Percentiles rank a stretch among this genome's conserved stretches.
phyloP scores from a whole-genome alignment of 2,329 filamentous ascomycete genomes.

The Orbilia blumenaviensis region DNA sequence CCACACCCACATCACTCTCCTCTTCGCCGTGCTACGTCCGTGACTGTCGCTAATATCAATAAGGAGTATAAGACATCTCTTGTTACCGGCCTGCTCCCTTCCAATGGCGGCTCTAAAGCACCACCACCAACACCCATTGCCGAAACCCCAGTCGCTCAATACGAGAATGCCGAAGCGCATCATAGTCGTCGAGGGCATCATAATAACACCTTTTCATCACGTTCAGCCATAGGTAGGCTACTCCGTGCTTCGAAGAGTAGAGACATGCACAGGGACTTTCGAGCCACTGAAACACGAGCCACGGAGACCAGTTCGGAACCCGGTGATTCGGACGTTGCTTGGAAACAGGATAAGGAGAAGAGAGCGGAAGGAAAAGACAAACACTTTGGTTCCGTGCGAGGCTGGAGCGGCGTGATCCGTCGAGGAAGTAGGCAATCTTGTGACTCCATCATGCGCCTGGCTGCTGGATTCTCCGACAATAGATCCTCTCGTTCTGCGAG shows the following conservation, averaged over 20 bases:
- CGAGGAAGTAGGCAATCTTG: constrained; percentile 52
- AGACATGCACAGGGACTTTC: constrained; percentile 51
- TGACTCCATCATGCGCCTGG: constrained; percentile 53
- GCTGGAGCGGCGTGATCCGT: constrained; percentile 53
- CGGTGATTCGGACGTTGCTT: constrained; percentile 45
- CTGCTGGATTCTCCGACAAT: constrained; percentile 44
- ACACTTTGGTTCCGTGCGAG: constrained; percentile 44
- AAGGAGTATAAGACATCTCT: constrained; percentile 34
- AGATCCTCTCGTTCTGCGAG: constrained; percentile 46
- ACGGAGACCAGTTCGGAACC: constrained; percentile 53
- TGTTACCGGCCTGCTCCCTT: constrained; percentile 35
- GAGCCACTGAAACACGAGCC: constrained; percentile 40
- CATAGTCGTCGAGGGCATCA: constrained; percentile 44
- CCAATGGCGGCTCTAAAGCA: constrained; percentile 34
- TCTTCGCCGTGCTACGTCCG: constrained; percentile 47
- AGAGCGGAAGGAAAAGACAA: constrained; percentile 31
- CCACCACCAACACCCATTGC: constrained; percentile 38
- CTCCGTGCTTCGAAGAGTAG: constrained; percentile 51
- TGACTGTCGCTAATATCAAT: constrained; percentile 24
- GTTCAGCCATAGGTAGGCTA: constrained; percentile 46
- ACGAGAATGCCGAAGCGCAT: constrained; percentile 35
- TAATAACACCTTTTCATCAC: constrained; percentile 25
- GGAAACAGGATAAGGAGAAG: constrained; percentile 37
- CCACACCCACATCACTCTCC: constrained; percentile 13
- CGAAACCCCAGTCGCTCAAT: constrained; percentile 39